These are phyloP conservation scores for Alternaria panax DNA, from an alignment of 2,329 filamentous ascomycete genomes.

Conservation along the genomic window DNA sequence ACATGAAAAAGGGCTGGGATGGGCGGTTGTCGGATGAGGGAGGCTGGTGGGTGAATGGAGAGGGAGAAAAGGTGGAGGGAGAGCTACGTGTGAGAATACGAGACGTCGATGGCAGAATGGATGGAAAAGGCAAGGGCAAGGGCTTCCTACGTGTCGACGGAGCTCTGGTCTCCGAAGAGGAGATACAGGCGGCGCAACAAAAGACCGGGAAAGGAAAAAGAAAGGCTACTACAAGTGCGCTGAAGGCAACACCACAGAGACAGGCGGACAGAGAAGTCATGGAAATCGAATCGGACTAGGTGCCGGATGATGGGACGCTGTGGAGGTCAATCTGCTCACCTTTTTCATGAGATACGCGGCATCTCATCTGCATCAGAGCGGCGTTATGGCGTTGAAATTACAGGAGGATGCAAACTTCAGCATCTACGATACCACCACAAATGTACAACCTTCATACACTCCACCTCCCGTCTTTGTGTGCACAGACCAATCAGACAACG, in stretches of 20 bases:
- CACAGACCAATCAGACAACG: conserved; percentile 23
- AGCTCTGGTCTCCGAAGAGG: conserved; percentile 76
- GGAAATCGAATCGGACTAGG: conserved; percentile 14
- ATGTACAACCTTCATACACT: conserved; percentile 4
- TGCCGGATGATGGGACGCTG: background rate
- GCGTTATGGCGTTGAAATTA: conserved; percentile 15
- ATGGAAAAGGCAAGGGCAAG: conserved; percentile 71
- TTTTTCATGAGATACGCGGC: background rate
- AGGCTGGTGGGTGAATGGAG: conserved; percentile 78
- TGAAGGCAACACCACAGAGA: conserved; percentile 6
- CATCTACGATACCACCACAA: conserved; percentile 18
- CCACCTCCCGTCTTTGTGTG: conserved; percentile 2
- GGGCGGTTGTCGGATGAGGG: conserved; percentile 54
- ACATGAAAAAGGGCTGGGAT: conserved; percentile 37
- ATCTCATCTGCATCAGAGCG: conserved; percentile 8
- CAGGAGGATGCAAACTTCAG: conserved; percentile 8
- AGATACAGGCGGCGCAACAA: conserved; percentile 59
- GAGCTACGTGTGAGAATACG: conserved; percentile 76
- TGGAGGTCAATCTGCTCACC: background rate
- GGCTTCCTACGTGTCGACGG: conserved; percentile 87
- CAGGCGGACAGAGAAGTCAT: conserved; percentile 16
- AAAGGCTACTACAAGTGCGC: conserved; percentile 12
- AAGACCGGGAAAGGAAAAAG: conserved; percentile 19
- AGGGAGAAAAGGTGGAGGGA: conserved; percentile 64
- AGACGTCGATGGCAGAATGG: conserved; percentile 77